Percentiles rank a stretch among this genome's conserved stretches.
phyloP scores from a whole-genome alignment of 768 basidiomycete species.

The Mycena chlorophos region DNA sequence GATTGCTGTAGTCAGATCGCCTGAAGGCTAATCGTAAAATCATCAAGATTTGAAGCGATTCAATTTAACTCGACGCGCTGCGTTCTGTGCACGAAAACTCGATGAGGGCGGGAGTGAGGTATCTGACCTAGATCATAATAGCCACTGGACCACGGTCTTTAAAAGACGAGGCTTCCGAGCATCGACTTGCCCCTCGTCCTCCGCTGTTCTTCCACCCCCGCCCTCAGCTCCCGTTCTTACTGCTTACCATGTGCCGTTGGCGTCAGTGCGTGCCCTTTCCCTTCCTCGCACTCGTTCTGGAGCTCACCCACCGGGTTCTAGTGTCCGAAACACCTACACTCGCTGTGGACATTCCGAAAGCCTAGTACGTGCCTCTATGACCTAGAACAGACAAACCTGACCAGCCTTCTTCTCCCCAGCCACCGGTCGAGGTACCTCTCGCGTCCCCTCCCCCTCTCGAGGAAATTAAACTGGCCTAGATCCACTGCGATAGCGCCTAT shows the following conservation, averaged over 20 bases:
- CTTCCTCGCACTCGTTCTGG: conserved; percentile 1
- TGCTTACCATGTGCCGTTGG: conserved; percentile 48
- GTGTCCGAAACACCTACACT: conserved; percentile 49
- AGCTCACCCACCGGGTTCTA: conserved; percentile 19
- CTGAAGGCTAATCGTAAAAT: conserved; percentile 10
- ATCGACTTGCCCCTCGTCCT: conserved; percentile 3
- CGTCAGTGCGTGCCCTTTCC: conserved; percentile 46
- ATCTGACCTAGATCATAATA: conserved; percentile 10
- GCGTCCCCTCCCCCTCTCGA: not conserved
- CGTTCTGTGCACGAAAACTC: not conserved
- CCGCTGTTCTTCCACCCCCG: conserved; percentile 9
- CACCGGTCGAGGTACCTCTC: conserved; percentile 14
- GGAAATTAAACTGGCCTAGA: conserved; percentile 32
- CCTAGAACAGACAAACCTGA: conserved; percentile 3
- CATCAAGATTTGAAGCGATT: conserved; percentile 5
- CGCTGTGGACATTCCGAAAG: conserved; percentile 50
- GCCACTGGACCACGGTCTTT: conserved; percentile 10
- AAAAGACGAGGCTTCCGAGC: conserved; percentile 13
- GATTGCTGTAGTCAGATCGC: not conserved
- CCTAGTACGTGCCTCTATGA: conserved; percentile 34
- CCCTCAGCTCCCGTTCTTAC: conserved; percentile 8
- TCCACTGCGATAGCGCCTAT: conserved; percentile 42
- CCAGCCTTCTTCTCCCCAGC: conserved; percentile 17
- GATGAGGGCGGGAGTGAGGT: conserved; percentile 1
- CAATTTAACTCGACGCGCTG: conserved; percentile 7